Base-by-base conservation (phyloP, 257 asterid genomes). In the Solanum pinnatisectum region DNA sequence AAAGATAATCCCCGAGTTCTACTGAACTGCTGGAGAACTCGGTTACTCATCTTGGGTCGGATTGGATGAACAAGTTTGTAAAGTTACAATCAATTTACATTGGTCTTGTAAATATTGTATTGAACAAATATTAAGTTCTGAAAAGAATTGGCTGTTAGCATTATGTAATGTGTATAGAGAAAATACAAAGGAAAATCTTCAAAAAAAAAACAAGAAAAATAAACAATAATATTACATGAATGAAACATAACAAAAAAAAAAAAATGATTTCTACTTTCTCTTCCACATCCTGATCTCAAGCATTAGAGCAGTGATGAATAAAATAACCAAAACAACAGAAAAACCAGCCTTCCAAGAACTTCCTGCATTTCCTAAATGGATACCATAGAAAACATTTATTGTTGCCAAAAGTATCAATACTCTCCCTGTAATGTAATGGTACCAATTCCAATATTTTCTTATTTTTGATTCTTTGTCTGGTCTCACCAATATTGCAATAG, bases 401-500 rank as follows among this genome's bases (percentile, higher is more conserved):
- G 90, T 93, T 0, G 98, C 98, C 87, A 95, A 87, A 14, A 97
- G 10, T 85, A 97, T 90, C 68, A 97, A 73, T 20, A 74, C 20
- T 86, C 99, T 91, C 37, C 99, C 99, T 30, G 93, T 90, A 0
- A 86, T 89, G 10, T 68, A 87, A 91, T 97, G 99, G 36, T 96
- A 97, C 99, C 98, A 96, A 88, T 95, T 97, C 99, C 99, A 97
- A 30, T 95, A 96, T 40, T 93, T 94, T 56, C 99, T 89, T 10
- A 88, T 88, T 85, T 97, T 94, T 5, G 99, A 92, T 23, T 87
- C 88, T 89, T 96, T 96, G 44, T 90, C 90, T 23, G 99, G 99
- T 88, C 99, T 87, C 37, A 88, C 93, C 91, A 97, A 88, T 72
- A 95, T 12, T 5, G 99, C 99, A 63, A 93, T 68, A 9, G 93